Evolutionary conservation across 2,329 filamentous ascomycete genomes (phyloP).

Genomic region (Botrytis fabae): DNA sequence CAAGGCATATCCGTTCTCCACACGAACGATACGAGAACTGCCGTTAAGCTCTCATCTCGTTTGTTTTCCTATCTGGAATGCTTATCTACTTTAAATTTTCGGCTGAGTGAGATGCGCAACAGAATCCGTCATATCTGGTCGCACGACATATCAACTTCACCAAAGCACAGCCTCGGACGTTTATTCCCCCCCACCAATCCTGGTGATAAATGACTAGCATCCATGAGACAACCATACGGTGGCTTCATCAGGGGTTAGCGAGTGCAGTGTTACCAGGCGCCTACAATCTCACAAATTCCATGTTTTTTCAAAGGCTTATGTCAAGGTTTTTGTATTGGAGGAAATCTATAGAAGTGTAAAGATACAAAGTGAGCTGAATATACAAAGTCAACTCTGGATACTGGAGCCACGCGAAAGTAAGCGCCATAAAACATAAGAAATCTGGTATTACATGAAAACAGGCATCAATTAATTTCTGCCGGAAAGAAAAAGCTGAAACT

Average conservation of each 20-base stretch:
- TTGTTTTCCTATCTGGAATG: constrained; percentile 1
- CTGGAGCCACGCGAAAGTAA: constrained; percentile 10
- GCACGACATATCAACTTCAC: not conserved
- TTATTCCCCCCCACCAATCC: not conserved
- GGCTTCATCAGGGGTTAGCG: constrained; percentile 8
- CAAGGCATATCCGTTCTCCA: not conserved
- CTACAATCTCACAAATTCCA: not conserved
- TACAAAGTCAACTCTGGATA: not conserved
- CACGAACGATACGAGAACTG: constrained; percentile 16
- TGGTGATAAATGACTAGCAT: not conserved
- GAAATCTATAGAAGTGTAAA: constrained; percentile 7
- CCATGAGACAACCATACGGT: not conserved
- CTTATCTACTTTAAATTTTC: not conserved
- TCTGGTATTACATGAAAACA: constrained; percentile 13
- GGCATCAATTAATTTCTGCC: constrained; percentile 15
- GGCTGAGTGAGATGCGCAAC: constrained; percentile 14
- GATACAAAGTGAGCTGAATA: constrained; percentile 20
- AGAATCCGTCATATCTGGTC: not conserved
- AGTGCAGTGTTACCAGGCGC: not conserved
- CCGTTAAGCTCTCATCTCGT: constrained; percentile 6
- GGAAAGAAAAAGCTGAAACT: not conserved
- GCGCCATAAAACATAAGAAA: constrained; percentile 4
- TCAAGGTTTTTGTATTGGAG: constrained; percentile 6
- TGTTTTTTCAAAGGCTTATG: not conserved
- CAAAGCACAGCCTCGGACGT: constrained; percentile 9